Conservation (phyloP, 805 yeast species). For the Vanderwaltozyma polyspora region DNA sequence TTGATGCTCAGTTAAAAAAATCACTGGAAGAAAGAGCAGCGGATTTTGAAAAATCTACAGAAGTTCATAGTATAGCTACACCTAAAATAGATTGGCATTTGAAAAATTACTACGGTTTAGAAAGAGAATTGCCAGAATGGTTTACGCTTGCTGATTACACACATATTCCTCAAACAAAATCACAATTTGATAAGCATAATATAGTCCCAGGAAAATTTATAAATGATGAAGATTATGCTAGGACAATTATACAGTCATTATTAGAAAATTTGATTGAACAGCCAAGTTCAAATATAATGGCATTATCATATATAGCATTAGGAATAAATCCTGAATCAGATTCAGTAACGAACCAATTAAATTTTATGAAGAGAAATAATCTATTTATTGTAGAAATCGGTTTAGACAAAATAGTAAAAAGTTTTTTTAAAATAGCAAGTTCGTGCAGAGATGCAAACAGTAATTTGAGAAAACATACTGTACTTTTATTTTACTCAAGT, state of each 20-base stretch:
- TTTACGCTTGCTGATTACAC: constrained; percentile 27
- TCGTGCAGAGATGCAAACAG: constrained; percentile 16
- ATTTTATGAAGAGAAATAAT: constrained; percentile 15
- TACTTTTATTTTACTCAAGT: constrained; percentile 16
- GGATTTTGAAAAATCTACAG: constrained; percentile 13
- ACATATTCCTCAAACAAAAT: constrained; percentile 8
- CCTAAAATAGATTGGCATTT: constrained; percentile 37
- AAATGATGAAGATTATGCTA: constrained; percentile 12
- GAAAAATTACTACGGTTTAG: constrained; percentile 28
- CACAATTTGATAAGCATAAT: constrained; percentile 9
- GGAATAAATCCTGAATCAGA: constrained; percentile 13
- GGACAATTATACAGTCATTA: constrained; percentile 1
- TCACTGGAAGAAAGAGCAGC: constrained; percentile 29
- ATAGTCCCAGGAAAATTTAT: constrained; percentile 7
- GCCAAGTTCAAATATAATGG: constrained; percentile 6
- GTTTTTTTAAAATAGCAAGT: constrained; percentile 15
- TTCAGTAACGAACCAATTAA: constrained; percentile 10
- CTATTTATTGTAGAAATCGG: constrained; percentile 7
- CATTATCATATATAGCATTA: constrained; percentile 19
- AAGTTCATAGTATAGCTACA: constrained; percentile 15
- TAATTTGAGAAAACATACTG: constrained; percentile 12
- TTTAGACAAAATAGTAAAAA: constrained; percentile 7
- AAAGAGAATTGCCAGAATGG: constrained; percentile 39
- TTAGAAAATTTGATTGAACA: constrained; percentile 3
- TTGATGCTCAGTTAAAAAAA: constrained; percentile 27